Conservation (phyloP, 805 yeast species). For the Saturnispora saitoi region DNA sequence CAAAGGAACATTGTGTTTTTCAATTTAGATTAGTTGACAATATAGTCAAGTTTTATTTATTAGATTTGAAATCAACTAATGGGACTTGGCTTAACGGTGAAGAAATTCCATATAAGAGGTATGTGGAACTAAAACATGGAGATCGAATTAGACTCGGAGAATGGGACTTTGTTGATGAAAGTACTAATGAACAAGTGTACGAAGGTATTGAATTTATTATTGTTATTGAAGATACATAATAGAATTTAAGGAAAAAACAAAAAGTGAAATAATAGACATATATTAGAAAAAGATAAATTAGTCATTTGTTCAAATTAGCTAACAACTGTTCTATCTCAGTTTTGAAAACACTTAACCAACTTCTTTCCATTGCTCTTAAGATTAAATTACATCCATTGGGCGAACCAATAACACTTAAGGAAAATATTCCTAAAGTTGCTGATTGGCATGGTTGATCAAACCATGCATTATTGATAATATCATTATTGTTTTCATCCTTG, state of each 20-base stretch:
- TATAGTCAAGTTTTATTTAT: constrained; percentile 15
- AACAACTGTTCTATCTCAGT: not conserved
- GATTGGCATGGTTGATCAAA: constrained; percentile 14
- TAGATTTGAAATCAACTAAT: constrained; percentile 25
- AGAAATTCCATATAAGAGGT: constrained; percentile 21
- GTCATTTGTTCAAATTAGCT: not conserved
- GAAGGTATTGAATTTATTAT: constrained; percentile 19
- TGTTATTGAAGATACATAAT: constrained; percentile 10
- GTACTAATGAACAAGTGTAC: not conserved
- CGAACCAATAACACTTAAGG: constrained; percentile 11
- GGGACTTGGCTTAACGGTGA: constrained; percentile 26
- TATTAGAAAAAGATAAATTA: not conserved
- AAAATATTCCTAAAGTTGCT: constrained; percentile 10
- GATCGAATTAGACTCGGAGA: constrained; percentile 25
- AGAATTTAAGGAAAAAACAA: not conserved
- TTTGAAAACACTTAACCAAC: constrained; percentile 9
- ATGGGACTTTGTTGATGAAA: constrained; percentile 6
- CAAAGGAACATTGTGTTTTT: constrained; percentile 25
- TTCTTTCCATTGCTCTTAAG: not conserved
- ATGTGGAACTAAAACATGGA: constrained; percentile 20
- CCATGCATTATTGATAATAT: constrained; percentile 6
- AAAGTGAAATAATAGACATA: not conserved
- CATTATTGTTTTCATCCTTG: not conserved
- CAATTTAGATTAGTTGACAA: constrained; percentile 19
- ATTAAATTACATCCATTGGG: constrained; percentile 8